Evolutionary conservation across 441 rosid genomes (phyloP), one percentile per base, ranked within the genome.

Genomic region (Omphalea diandra): DNA sequence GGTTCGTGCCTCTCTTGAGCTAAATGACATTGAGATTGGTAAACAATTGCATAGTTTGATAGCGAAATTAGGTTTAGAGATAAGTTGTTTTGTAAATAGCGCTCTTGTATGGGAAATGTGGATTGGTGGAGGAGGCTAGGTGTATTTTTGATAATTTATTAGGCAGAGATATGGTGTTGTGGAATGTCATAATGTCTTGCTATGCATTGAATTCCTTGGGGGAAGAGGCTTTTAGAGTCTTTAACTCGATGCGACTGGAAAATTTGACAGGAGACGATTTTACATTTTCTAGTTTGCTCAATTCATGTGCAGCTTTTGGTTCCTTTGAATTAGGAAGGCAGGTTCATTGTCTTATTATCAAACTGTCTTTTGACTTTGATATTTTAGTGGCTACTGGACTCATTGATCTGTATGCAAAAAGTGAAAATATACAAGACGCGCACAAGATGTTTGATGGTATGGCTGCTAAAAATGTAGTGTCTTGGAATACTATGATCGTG

Each of bases 401-500:
- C 60, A 80, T 90, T 15, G 75, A 83, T 47, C 83, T 82, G 85
- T 88, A 85, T 77, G 85, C 82, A 0, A 90, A 86, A 79, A 82
- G 72, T 68, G 81, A 76, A 44, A 33, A 43, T 33, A 68, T 82
- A 56, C 74, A 69, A 20, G 86, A 82, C 53, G 92, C 88, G 57
- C 62, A 67, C 12, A 63, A 76, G 70, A 83, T 77, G 78, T 88
- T 88, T 70, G 82, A 86, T 63, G 71, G 58, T 55, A 88, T 88
- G 88, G 49, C 75, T 50, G 69, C 50, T 59, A 87, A 83, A 73
- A 87, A 83, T 78, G 77, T 82, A 9, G 88, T 90, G 65, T 76
- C 92, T 3, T 88, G 97, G 98, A 93, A 82, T 33, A 85, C 87
- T 4, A 81, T 90, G 82, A 74, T 88, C 36, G 91, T 84, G 26